A percentile compares a stretch with the other conserved stretches of the same genome.
Conservation (phyloP, 2,329 filamentous ascomycete species). For the Colletotrichum gigasporum region DNA sequence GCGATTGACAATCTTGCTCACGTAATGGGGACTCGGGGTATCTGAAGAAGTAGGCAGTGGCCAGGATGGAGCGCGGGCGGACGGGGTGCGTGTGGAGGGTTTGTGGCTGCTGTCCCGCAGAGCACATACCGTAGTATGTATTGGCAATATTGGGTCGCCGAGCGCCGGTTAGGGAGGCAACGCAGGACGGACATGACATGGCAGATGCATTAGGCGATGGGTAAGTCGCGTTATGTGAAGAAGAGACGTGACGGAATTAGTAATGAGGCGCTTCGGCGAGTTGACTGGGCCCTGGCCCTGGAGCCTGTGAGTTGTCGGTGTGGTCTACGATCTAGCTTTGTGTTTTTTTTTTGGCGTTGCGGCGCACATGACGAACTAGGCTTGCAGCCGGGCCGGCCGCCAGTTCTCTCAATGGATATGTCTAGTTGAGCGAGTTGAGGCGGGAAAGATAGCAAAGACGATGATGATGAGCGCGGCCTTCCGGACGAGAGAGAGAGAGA, state of each 20-base stretch:
- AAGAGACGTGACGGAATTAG: neutral
- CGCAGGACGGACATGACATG: neutral
- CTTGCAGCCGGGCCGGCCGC: neutral
- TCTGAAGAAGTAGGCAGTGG: conserved; percentile 11
- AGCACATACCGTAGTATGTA: neutral
- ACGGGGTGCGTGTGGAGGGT: conserved; percentile 17
- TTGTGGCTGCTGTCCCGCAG: conserved; percentile 10
- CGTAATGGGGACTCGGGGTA: conserved; percentile 2
- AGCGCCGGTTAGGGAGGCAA: neutral
- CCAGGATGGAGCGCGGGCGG: conserved; percentile 4
- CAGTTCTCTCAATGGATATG: no score
- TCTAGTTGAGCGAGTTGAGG: neutral
- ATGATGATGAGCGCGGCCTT: neutral
- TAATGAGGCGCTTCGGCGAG: neutral
- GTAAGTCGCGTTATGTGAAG: neutral
- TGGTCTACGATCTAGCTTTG: neutral
- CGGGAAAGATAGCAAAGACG: neutral
- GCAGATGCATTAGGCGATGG: neutral
- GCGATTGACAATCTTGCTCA: conserved; percentile 22
- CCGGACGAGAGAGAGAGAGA: neutral
- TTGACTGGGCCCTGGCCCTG: neutral
- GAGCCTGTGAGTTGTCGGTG: neutral
- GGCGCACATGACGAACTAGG: neutral
- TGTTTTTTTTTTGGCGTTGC: neutral
- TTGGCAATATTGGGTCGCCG: neutral